Base-by-base conservation (phyloP, 1,284 basidiomycete species). In the Ceratobasidium sp. region DNA sequence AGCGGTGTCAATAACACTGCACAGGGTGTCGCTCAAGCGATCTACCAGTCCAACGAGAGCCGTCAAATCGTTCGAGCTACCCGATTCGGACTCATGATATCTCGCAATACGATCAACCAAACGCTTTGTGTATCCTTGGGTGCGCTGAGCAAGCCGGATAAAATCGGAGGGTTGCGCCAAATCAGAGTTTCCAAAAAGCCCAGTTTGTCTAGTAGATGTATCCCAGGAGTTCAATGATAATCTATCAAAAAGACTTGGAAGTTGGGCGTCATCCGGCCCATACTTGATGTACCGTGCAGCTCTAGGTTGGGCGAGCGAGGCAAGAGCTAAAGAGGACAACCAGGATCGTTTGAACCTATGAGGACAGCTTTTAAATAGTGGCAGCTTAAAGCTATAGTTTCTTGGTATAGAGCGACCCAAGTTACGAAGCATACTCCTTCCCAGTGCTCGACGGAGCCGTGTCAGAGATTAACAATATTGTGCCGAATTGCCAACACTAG, bases 1-100 rank as follows among this genome's bases (percentile, higher is more conserved):
- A 77, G 96, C 95, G 81, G 98, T 91, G 85, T 99, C 97, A 80
- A 99, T 99, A 78, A 99, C 96, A 8, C 95, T 94, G 83, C 97
- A 99, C 1, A 99, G 87, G 83, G 98, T 88, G 86, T 99, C 97
- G 83, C 96, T 98, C 80, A 99, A 90, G 77, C 97, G 88, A 86
- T 99, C 97, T 79, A 99, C 74, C 18, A 76, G 54, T 44, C 62
- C 52, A 48, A 76, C 74, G 16, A 76, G 74, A 76, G 62, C 23
- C 23, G 50, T 44, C 18, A 86, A 83, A 96, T 96, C 88, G 97
- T 98, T 80, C 97, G 94, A 23, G 95, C 95, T 95, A 65, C 87
- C 84, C 62, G 90, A 87, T 1, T 67, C 48, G 57, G 92, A 92
- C 81, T 91, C 88, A 77, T 87, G 86, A 23, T 92, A 90, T 14